Evolutionary conservation across 257 asterid species (phyloP), one percentile per base, ranked within the genome.

Genomic region (Primulina tabacum): DNA sequence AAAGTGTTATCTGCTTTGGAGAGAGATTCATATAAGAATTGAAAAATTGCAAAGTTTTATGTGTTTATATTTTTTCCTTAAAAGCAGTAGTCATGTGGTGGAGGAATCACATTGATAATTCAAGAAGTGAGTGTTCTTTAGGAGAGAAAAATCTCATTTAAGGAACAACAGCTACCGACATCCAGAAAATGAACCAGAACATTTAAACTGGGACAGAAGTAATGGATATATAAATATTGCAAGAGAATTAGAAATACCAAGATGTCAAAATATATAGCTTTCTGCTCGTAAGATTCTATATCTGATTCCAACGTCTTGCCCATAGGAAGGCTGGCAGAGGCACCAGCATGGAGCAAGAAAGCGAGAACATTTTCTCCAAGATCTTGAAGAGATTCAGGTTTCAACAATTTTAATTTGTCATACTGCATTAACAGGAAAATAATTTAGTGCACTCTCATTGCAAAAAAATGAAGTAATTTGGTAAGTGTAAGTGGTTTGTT

Each of bases 301-400:
- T 81, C 80, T 8, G 92, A 77, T 68, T 78, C 88, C 34, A 52
- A 40, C 4, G 75, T 77, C 71, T 79, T 84, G 80, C 67, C 75
- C 64, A 73, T 77, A 2, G 97, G 97, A 66, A 93, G 87, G 77
- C 81, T 74, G 56, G 96, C 73, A 40, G 97, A 86, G 58, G 89
- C 88, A 69, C 83, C 98, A 70, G 89, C 92, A 59, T 83, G 96
- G 76, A 84, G 89, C 84, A 94, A 86, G 82, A 94, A 94, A 18
- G 90, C 89, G 6, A 91, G 96, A 97, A 94, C 85, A 79, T 94
- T 94, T 76, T 91, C 99, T 75, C 99, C 99, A 38, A 94, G 95
- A 83, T 94, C 97, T 85, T 94, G 99, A 73, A 94, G 96, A 74
- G 97, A 89, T 80, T 97, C 99, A 62, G 97, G 96, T 78, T 68